These are phyloP conservation scores for Houttuynia cordata DNA, from an alignment of 164 flowering plant genomes.

Conservation along the genomic window DNA sequence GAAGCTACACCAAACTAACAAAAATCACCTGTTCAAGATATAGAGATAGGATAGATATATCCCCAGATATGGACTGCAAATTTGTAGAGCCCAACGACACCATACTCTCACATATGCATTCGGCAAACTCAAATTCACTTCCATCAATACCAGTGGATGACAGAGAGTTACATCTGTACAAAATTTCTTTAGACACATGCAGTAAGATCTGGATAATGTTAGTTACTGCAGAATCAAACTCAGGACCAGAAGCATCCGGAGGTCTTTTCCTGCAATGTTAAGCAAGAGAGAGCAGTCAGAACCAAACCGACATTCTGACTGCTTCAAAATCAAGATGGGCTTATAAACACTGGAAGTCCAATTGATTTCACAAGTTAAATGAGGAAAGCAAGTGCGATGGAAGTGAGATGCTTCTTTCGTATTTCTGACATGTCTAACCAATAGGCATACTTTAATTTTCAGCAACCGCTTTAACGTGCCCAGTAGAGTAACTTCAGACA, in stretches of 20 bases:
- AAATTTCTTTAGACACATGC: conserved; percentile 59
- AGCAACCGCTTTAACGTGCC: too few relatives aligned
- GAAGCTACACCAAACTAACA: not conserved
- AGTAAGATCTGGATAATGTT: conserved; percentile 62
- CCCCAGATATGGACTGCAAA: conserved; percentile 57
- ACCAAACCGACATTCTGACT: not conserved
- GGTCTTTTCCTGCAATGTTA: conserved; percentile 67
- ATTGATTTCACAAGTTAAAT: too few relatives aligned
- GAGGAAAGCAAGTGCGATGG: too few relatives aligned
- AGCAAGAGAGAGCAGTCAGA: not conserved
- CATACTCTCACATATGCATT: conserved; percentile 87
- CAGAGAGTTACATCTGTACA: conserved; percentile 30
- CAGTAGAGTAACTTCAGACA: too few relatives aligned
- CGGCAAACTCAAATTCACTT: conserved; percentile 86
- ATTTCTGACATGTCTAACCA: too few relatives aligned
- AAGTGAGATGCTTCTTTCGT: too few relatives aligned
- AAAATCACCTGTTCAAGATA: conserved; percentile 68
- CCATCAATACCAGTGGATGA: conserved; percentile 37
- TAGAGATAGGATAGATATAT: conserved; percentile 31
- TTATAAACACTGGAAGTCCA: too few relatives aligned
- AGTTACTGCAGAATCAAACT: conserved; percentile 70
- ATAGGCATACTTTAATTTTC: too few relatives aligned
- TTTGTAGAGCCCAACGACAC: conserved; percentile 73
- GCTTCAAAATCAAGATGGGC: not conserved
- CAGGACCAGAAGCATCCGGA: conserved; percentile 52